Conservation (phyloP, 192 early-diverging fungal genomes). For the Umbelopsis sp. region DNA sequence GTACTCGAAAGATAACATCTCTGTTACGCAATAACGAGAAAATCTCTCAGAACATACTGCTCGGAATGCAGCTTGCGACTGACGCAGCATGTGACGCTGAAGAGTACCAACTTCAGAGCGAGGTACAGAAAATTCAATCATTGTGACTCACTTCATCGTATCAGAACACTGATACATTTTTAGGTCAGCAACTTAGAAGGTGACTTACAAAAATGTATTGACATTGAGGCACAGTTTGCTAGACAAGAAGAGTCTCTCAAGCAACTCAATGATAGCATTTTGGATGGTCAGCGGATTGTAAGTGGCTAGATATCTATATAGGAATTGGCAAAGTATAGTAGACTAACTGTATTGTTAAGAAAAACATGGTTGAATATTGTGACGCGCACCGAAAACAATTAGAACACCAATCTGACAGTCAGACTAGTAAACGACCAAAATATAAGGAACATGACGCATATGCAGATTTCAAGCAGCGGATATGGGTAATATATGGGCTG, state of each 20-base stretch:
- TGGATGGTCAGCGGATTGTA: slow-evolving; percentile 29
- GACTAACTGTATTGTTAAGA: slow-evolving; percentile 17
- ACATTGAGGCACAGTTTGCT: slow-evolving; percentile 24
- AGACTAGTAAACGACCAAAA: not conserved
- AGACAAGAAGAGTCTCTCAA: slow-evolving; percentile 11
- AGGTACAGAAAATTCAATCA: not conserved
- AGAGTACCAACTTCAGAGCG: not conserved
- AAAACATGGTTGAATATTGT: slow-evolving; percentile 26
- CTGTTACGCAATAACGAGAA: not conserved
- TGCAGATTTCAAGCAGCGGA: slow-evolving; percentile 29
- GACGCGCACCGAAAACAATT: not conserved
- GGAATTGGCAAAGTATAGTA: not conserved
- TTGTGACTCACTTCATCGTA: not conserved
- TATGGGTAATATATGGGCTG: slow-evolving; percentile 30
- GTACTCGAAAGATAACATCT: not conserved
- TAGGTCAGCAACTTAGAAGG: slow-evolving; percentile 24
- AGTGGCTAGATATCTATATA: not conserved
- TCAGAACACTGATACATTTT: not conserved
- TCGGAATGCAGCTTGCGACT: not conserved
- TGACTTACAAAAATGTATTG: slow-evolving; percentile 17
- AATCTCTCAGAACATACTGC: slow-evolving; percentile 1
- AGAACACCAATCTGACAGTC: not conserved
- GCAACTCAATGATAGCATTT: not conserved
- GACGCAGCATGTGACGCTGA: slow-evolving; percentile 16
- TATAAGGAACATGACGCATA: slow-evolving; percentile 28